These are phyloP conservation scores for Neonectria coccinea DNA, from an alignment of 2,329 filamentous ascomycete species.

Conservation along the genomic window DNA sequence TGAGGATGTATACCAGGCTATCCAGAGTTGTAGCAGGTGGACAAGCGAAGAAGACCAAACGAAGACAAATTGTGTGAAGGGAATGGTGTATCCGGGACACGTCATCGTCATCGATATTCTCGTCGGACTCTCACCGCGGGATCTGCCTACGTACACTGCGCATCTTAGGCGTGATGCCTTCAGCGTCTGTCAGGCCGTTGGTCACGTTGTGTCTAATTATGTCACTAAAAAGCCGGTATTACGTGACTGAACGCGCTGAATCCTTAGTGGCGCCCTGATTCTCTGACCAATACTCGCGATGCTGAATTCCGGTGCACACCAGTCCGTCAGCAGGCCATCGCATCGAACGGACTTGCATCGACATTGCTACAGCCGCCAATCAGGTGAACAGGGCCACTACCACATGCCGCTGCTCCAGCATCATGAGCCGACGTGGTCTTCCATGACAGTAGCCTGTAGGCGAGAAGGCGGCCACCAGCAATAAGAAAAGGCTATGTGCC, in stretches of 20 bases:
- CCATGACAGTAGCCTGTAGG: neutral
- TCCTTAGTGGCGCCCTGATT: neutral
- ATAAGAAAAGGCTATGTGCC: neutral
- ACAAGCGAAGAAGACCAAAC: no score
- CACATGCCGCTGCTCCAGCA: slow-evolving; percentile 49
- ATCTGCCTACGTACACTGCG: no score
- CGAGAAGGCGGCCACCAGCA: neutral
- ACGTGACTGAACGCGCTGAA: neutral
- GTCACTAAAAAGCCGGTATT: no score
- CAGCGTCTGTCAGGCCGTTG: no score
- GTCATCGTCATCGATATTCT: no score
- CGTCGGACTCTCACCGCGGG: no score
- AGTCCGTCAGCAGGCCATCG: neutral
- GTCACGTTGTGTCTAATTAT: no score
- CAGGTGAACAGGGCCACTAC: slow-evolving; percentile 66
- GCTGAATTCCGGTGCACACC: neutral
- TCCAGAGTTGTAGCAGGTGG: no score
- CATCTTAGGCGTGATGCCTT: no score
- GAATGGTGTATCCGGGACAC: no score
- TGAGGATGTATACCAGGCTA: no score
- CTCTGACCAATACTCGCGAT: neutral
- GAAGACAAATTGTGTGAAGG: no score
- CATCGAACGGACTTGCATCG: slow-evolving; percentile 63
- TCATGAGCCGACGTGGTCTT: slow-evolving; percentile 55
- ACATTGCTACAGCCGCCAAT: slow-evolving; percentile 91